These are phyloP conservation scores for Neoascochyta sp. DNA, from an alignment of 2,329 filamentous ascomycete species.

Conservation along the genomic window DNA sequence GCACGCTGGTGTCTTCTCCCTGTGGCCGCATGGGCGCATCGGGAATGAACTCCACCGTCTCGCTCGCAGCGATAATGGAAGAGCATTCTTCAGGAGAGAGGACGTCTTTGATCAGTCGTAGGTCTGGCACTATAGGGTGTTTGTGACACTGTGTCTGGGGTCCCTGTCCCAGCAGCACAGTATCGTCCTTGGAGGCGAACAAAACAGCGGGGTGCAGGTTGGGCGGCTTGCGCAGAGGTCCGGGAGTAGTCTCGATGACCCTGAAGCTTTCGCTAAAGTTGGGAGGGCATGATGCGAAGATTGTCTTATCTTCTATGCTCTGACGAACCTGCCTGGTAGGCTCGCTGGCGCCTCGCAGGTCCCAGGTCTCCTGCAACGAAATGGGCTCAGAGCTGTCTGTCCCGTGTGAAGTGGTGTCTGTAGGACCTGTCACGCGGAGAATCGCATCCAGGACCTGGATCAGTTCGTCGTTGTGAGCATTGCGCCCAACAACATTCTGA, in stretches of 20 bases:
- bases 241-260: conserved; percentile 60
- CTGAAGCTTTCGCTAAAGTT: conserved; percentile 44
- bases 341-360: conserved; percentile 48
- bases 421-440: conserved; percentile 59
- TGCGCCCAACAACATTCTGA: conserved; percentile 25
- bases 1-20: conserved; percentile 58
- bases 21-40: conserved; percentile 66
- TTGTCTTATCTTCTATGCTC: conserved; percentile 56
- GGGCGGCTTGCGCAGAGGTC: conserved; percentile 60
- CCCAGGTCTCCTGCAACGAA: conserved; percentile 58
- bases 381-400: conserved; percentile 47
- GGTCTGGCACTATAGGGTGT: conserved; percentile 61
- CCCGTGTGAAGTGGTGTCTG: conserved; percentile 45
- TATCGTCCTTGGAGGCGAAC: conserved; percentile 57
- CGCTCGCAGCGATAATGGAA: conserved; percentile 63
- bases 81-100: conserved; percentile 61
- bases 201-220: conserved; percentile 65
- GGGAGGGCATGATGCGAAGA: conserved; percentile 29
- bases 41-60: conserved; percentile 62
- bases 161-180: conserved; percentile 49
- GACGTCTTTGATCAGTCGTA: conserved; percentile 59
- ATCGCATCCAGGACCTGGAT: conserved; percentile 62
- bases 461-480: conserved; percentile 50
- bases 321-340: conserved; percentile 49
- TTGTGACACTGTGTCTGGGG: conserved; percentile 53